Percentiles rank a stretch among this genome's conserved stretches.
These are phyloP conservation scores for Metschnikowia similis DNA, from an alignment of 805 yeast genomes.

Conservation along the genomic window DNA sequence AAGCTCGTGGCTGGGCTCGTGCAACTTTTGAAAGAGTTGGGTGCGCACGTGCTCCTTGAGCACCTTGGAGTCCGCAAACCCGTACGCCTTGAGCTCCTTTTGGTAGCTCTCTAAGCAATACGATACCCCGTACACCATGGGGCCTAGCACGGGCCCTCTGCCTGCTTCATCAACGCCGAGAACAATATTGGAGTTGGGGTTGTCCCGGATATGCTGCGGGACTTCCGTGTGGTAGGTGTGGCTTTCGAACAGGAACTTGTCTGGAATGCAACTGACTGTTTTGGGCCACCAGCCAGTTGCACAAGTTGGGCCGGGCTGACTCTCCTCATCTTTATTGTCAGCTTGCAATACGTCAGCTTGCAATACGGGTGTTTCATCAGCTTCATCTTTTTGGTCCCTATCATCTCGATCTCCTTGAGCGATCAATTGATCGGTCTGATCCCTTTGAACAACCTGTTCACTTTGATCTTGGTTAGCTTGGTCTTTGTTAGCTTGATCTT, in stretches of 20 bases:
- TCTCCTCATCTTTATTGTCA: too few relatives aligned
- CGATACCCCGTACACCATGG: constrained; percentile 93
- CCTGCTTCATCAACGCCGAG: constrained; percentile 99
- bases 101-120: constrained; percentile 61
- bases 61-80: constrained; percentile 92
- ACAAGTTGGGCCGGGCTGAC: too few relatives aligned
- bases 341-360: too few relatives aligned
- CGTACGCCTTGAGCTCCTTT: constrained; percentile 49
- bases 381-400: too few relatives aligned
- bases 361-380: too few relatives aligned
- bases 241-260: constrained; percentile 33
- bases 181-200: constrained; percentile 40
- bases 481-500: too few relatives aligned
- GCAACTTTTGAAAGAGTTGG: constrained; percentile 55
- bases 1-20: constrained; percentile 42
- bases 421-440: too few relatives aligned
- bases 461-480: too few relatives aligned
- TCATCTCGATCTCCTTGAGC: too few relatives aligned
- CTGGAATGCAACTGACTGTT: constrained; percentile 26
- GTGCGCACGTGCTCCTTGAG: constrained; percentile 69
- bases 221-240: constrained; percentile 48
- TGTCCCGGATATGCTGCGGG: constrained; percentile 36
- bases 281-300: constrained; percentile 30
- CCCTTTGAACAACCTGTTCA: too few relatives aligned
- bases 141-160: constrained; percentile 95